These are phyloP conservation scores for Fusarium xyrophilum DNA, from an alignment of 2,329 filamentous ascomycete species.

Conservation along the genomic window DNA sequence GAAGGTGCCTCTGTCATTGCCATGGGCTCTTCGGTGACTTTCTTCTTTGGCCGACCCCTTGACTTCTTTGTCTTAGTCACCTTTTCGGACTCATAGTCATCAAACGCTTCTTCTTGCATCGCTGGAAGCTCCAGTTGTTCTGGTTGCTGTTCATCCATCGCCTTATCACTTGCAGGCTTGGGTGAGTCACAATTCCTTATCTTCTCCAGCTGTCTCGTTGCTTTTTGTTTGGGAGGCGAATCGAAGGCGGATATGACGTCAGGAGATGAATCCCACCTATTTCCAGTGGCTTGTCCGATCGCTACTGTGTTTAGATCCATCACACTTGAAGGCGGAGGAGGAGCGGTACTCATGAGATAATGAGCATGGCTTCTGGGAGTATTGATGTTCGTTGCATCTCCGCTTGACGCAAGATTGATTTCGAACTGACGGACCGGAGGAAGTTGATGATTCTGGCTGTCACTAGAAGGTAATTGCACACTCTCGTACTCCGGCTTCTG, in stretches of 20 bases:
- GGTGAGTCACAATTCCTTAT: background rate
- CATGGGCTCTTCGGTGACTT: conserved; percentile 9
- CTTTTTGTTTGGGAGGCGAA: conserved; percentile 15
- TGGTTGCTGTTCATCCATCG: background rate
- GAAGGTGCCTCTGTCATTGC: conserved; percentile 11
- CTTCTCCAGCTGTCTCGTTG: conserved; percentile 10
- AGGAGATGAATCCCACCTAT: conserved; percentile 35
- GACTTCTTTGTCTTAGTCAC: conserved; percentile 40
- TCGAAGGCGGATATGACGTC: conserved; percentile 34
- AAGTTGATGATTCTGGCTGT: conserved; percentile 20
- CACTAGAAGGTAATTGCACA: conserved; percentile 30
- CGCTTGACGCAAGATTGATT: conserved; percentile 42
- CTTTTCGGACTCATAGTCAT: conserved; percentile 25
- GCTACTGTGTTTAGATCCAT: conserved; percentile 2
- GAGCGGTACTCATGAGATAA: conserved; percentile 32
- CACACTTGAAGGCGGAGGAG: conserved; percentile 21
- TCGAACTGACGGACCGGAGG: conserved; percentile 29
- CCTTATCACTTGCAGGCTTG: background rate
- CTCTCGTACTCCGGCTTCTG: conserved; percentile 49
- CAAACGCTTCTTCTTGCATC: background rate
- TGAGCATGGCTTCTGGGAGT: conserved; percentile 43
- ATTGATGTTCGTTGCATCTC: conserved; percentile 48
- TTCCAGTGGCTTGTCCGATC: background rate
- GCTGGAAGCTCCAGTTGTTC: background rate
- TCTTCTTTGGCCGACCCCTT: conserved; percentile 47